Conservation (phyloP, 1,139 yeast species). For the Tardiomyces blankii region DNA sequence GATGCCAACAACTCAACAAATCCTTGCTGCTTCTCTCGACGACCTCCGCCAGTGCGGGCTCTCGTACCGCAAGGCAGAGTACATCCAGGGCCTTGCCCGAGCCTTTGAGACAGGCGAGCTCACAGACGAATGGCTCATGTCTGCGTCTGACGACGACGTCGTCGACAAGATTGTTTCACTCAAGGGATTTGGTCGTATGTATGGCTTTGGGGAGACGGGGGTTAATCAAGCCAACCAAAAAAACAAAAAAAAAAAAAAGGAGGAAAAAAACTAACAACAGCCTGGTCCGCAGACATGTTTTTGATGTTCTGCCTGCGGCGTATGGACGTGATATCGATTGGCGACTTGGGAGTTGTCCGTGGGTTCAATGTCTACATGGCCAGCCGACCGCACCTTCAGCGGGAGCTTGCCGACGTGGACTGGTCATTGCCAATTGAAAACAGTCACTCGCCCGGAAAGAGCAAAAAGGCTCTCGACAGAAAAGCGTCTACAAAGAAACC, state of each 20-base stretch:
- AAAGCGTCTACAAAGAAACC: conserved; percentile 23
- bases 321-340: conserved; percentile 61
- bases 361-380: conserved; percentile 60
- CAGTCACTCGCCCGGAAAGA: conserved; percentile 21
- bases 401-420: conserved; percentile 30
- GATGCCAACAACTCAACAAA: conserved; percentile 44
- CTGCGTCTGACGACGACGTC: conserved; percentile 35
- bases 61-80: conserved; percentile 57
- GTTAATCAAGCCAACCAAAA: too few species aligned
- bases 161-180: conserved; percentile 44
- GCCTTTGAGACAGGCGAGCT: conserved; percentile 39
- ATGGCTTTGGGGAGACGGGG: too few species aligned
- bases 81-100: conserved; percentile 49
- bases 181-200: conserved; percentile 58
- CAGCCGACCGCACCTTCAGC: conserved; percentile 41
- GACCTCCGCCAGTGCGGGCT: conserved; percentile 54
- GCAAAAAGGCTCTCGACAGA: conserved; percentile 18
- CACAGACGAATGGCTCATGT: conserved; percentile 30
- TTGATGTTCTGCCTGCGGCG: conserved; percentile 56
- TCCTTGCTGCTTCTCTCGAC: conserved; percentile 34
- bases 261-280: too few species aligned
- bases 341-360: conserved; percentile 76
- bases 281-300: conserved; percentile 91
- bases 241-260: too few species aligned
- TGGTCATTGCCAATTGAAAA: conserved; percentile 13